A percentile compares a stretch with the other conserved stretches of the same genome.
Evolutionary conservation across 768 basidiomycete species (phyloP).

Genomic region (Pleurotus citrinopileatus): DNA sequence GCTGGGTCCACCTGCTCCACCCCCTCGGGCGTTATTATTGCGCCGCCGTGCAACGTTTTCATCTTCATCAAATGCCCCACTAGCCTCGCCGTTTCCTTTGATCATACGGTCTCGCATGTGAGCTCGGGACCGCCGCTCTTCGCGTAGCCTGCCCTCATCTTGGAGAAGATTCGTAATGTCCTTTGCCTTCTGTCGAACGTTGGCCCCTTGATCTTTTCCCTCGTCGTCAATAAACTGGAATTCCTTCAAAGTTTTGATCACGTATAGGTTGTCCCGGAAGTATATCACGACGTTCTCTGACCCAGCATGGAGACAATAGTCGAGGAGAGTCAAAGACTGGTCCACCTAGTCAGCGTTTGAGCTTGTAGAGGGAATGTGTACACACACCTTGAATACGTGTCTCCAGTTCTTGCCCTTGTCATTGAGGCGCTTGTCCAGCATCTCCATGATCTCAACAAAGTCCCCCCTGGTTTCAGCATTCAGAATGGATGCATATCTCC

Average conservation of each 20-base stretch:
- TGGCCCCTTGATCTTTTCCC: conserved; percentile 97
- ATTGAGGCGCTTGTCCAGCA: conserved; percentile 96
- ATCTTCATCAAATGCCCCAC: conserved; percentile 32
- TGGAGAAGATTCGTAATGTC: conserved; percentile 93
- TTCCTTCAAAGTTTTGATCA: conserved; percentile 98
- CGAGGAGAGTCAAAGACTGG: conserved; percentile 88
- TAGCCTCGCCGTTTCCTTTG: conserved; percentile 45
- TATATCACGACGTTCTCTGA: conserved; percentile 99
- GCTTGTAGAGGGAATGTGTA: not conserved
- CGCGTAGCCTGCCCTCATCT: conserved; percentile 81
- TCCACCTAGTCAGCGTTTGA: conserved; percentile 3
- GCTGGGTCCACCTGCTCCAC: conserved; percentile 19
- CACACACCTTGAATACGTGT: conserved; percentile 92
- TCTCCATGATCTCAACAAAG: conserved; percentile 99
- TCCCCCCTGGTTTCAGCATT: conserved; percentile 57
- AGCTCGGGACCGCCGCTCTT: conserved; percentile 81
- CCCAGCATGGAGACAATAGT: conserved; percentile 94
- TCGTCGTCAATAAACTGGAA: conserved; percentile 97
- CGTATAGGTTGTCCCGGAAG: conserved; percentile 95
- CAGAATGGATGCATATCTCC: conserved; percentile 3
- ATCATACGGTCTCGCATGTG: conserved; percentile 96
- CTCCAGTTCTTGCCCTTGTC: conserved; percentile 99
- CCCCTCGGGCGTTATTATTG: conserved; percentile 18
- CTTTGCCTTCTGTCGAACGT: conserved; percentile 95
- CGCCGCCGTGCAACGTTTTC: conserved; percentile 45